phyloP scores from a whole-genome alignment of 2,329 filamentous ascomycete species.

The Penicillium sp. region DNA sequence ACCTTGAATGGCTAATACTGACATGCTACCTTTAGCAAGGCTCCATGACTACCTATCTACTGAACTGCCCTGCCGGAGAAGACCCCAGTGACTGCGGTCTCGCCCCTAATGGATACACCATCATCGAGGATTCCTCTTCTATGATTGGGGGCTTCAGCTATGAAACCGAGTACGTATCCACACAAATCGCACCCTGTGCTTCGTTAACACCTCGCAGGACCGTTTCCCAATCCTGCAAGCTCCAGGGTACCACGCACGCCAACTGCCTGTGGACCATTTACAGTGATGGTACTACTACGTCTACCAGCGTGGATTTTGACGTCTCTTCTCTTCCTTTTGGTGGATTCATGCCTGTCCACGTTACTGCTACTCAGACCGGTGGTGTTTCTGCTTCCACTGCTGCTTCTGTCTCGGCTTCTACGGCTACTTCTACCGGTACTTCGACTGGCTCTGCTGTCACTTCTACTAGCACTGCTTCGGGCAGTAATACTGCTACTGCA shows the following conservation, averaged over 20 bases:
- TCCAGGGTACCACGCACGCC: conserved; percentile 2
- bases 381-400: conserved; percentile 5
- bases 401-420: conserved; percentile 1
- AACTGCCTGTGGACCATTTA: not conserved
- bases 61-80: conserved; percentile 12
- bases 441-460: not conserved
- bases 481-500: not conserved
- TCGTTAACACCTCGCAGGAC: not conserved
- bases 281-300: not conserved
- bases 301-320: not conserved
- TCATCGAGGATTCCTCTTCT: conserved; percentile 11
- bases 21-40: conserved; percentile 7
- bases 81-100: conserved; percentile 11
- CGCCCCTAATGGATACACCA: conserved; percentile 5
- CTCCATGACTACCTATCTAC: conserved; percentile 18
- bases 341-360: conserved; percentile 3
- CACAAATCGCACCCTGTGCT: not conserved
- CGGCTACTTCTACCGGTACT: not conserved
- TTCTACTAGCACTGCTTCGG: conserved; percentile 1
- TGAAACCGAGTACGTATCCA: conserved; percentile 10
- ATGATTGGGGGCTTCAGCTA: conserved; percentile 1
- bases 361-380: conserved; percentile 5
- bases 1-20: not conserved
- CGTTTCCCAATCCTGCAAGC: conserved; percentile 1
- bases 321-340: conserved; percentile 2